Conservation (phyloP, 2,329 filamentous ascomycete genomes). For the Sporothrix globosa region DNA sequence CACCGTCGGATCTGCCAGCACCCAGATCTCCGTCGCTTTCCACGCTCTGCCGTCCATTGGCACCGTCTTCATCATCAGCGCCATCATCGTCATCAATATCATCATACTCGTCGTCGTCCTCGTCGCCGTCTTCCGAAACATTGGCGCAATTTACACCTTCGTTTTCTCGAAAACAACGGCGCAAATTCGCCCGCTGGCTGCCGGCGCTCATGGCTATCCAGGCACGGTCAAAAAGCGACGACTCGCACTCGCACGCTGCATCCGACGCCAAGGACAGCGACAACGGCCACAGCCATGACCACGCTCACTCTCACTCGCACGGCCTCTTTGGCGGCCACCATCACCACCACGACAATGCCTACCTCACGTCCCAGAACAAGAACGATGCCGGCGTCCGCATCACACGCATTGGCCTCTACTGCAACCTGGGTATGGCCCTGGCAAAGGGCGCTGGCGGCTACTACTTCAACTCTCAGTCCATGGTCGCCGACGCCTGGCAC, state of each 20-base stretch:
- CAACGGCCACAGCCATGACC: constrained; percentile 39
- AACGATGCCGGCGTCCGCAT: constrained; percentile 93
- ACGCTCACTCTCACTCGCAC: constrained; percentile 58
- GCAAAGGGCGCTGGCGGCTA: constrained; percentile 92
- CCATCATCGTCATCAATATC: constrained; percentile 25
- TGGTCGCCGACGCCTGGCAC: constrained; percentile 93
- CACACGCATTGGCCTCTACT: constrained; percentile 82
- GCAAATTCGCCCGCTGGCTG: constrained; percentile 37
- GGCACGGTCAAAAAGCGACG: constrained; percentile 45
- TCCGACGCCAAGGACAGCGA: constrained; percentile 53
- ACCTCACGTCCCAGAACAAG: constrained; percentile 79
- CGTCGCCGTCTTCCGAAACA: constrained; percentile 6
- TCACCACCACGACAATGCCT: constrained; percentile 84
- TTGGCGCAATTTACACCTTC: constrained; percentile 15
- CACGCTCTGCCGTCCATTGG: constrained; percentile 30
- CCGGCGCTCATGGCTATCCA: constrained; percentile 40
- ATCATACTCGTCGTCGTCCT: constrained; percentile 21
- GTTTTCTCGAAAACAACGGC: constrained; percentile 34
- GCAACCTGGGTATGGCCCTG: constrained; percentile 92
- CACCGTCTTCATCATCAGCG: constrained; percentile 3
- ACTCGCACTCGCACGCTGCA: constrained; percentile 53
- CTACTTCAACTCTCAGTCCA: constrained; percentile 90
- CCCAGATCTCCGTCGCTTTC: constrained; percentile 25
- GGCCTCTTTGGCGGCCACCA: constrained; percentile 67
- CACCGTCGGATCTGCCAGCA: constrained; percentile 20